Conservation (phyloP, 75 land plant species). For the Chamaecyparis obtusa region DNA sequence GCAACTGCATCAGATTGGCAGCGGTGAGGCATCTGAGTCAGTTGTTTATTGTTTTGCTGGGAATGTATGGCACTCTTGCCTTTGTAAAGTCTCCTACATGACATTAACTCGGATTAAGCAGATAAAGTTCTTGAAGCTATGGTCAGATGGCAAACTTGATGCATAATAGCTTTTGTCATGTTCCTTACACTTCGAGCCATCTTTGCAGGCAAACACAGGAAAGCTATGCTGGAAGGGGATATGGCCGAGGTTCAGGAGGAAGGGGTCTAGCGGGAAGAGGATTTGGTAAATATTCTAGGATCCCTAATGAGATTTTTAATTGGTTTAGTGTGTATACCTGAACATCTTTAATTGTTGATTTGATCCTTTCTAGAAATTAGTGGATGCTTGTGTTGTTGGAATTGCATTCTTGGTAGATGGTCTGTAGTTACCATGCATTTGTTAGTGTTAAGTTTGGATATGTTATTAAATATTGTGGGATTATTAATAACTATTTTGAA, state of each 20-base stretch:
- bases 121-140: neutral
- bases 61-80: neutral
- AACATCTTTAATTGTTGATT: neutral
- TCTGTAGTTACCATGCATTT: neutral
- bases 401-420: neutral
- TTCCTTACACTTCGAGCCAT: neutral
- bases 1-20: constrained; percentile 85
- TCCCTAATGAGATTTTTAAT: neutral
- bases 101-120: neutral
- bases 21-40: constrained; percentile 33
- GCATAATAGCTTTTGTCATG: neutral
- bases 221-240: constrained; percentile 66
- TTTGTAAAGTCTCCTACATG: neutral
- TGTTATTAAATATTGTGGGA: neutral
- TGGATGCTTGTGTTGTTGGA: no score
- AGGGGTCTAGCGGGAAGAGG: constrained; percentile 69
- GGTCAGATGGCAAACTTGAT: no score
- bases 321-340: neutral
- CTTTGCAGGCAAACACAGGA: constrained; percentile 71
- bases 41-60: constrained; percentile 1
- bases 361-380: neutral
- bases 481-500: neutral
- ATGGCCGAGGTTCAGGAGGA: constrained; percentile 70
- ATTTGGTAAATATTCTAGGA: constrained; percentile 48
- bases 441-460: neutral